A percentile compares a stretch with the other conserved stretches of the same genome.
phyloP scores from a whole-genome alignment of 2,329 filamentous ascomycete genomes.

The Botrytis pseudocinerea region DNA sequence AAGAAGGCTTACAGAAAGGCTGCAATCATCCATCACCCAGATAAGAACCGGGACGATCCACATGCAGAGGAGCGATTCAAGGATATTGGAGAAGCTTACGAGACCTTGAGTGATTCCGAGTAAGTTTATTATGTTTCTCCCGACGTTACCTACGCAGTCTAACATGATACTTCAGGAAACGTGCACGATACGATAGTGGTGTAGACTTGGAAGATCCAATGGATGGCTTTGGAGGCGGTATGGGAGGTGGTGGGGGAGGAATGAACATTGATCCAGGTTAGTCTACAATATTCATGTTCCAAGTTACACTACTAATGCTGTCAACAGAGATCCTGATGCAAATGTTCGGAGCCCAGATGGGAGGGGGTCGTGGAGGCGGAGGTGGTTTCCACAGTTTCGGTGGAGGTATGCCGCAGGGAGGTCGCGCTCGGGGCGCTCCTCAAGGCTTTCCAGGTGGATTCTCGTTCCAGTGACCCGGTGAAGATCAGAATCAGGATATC shows the following conservation, averaged over 20 bases:
- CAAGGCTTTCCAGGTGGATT: slow-evolving; percentile 55
- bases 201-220: slow-evolving; percentile 85
- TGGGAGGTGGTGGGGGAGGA: slow-evolving; percentile 50
- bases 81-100: slow-evolving; percentile 95
- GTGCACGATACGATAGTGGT: slow-evolving; percentile 86
- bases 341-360: slow-evolving; percentile 43
- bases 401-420: slow-evolving; percentile 50
- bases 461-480: slow-evolving; percentile 54
- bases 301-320: not conserved
- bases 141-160: slow-evolving; percentile 36
- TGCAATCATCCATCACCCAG: slow-evolving; percentile 90
- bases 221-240: slow-evolving; percentile 68
- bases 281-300: not conserved
- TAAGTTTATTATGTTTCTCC: slow-evolving; percentile 51
- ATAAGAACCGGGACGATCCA: slow-evolving; percentile 91
- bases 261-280: slow-evolving; percentile 44
- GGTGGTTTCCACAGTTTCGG: slow-evolving; percentile 51
- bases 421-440: slow-evolving; percentile 37
- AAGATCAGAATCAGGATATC: slow-evolving; percentile 19
- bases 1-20: slow-evolving; percentile 97
- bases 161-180: slow-evolving; percentile 62
- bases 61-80: slow-evolving; percentile 91
- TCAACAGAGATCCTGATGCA: slow-evolving; percentile 40
- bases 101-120: slow-evolving; percentile 91
- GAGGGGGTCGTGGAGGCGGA: slow-evolving; percentile 50